phyloP scores from a whole-genome alignment of 352 stramenopile genomes.

The Globisporangium echinulatum region DNA sequence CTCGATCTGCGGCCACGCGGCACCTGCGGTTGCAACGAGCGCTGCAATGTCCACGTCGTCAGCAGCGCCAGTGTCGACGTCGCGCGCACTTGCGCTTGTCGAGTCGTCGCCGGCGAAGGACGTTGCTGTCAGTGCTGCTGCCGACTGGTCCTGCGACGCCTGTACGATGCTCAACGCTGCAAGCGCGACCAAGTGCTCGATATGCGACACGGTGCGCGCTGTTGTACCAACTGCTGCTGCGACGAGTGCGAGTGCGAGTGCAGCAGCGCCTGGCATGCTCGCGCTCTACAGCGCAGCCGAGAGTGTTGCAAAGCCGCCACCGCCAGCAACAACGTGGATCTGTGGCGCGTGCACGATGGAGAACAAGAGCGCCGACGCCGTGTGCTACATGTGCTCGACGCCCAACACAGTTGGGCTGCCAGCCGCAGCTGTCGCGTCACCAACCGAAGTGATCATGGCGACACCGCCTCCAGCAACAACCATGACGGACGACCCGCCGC shows the following conservation, averaged over 20 bases:
- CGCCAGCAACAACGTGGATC: slow-evolving; percentile 25
- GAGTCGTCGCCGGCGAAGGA: slow-evolving; percentile 16
- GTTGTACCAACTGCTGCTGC: slow-evolving; percentile 3
- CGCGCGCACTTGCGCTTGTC: slow-evolving; percentile 38
- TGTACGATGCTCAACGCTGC: slow-evolving; percentile 74
- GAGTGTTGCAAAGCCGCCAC: not conserved
- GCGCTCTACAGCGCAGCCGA: slow-evolving; percentile 67
- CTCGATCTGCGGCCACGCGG: slow-evolving; percentile 52
- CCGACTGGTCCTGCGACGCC: slow-evolving; percentile 64
- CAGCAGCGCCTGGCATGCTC: slow-evolving; percentile 39
- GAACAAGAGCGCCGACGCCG: slow-evolving; percentile 44
- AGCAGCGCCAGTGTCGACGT: slow-evolving; percentile 28
- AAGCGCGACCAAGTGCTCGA: slow-evolving; percentile 53
- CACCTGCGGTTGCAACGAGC: slow-evolving; percentile 16
- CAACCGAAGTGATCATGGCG: slow-evolving; percentile 23
- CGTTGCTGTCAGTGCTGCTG: slow-evolving; percentile 17
- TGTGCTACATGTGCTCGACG: slow-evolving; percentile 73
- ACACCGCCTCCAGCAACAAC: slow-evolving; percentile 19
- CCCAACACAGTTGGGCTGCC: slow-evolving; percentile 7
- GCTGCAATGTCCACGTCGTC: not conserved
- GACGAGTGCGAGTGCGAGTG: slow-evolving; percentile 14
- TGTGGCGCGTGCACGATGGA: slow-evolving; percentile 79
- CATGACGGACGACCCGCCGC: slow-evolving; percentile 5
- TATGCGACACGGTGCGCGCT: slow-evolving; percentile 57
- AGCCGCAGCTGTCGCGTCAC: slow-evolving; percentile 20